Percentiles rank a stretch among this genome's conserved stretches.
Evolutionary conservation across 2,329 filamentous ascomycete genomes (phyloP).

Genomic region (Neonectria sp.): DNA sequence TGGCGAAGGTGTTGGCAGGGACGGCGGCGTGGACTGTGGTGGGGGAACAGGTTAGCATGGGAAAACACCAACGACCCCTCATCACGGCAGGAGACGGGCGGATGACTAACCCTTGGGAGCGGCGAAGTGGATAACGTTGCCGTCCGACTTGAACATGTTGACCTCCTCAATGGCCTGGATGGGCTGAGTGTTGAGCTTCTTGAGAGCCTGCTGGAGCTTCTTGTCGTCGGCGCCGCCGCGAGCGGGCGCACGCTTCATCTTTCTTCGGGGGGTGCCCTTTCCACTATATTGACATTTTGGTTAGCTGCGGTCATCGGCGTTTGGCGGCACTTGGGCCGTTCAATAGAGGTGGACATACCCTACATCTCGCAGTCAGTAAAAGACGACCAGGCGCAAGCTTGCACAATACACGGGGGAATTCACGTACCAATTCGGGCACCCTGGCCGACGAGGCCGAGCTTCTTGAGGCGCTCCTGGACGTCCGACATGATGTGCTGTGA

Average conservation of each 20-base stretch:
- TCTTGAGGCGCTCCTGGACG: slow-evolving; percentile 73
- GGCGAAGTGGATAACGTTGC: slow-evolving; percentile 99
- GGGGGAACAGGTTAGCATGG: slow-evolving; percentile 33
- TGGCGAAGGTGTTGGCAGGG: slow-evolving; percentile 98
- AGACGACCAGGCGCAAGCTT: slow-evolving; percentile 3
- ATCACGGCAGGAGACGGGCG: slow-evolving; percentile 28
- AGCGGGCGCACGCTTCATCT: slow-evolving; percentile 98
- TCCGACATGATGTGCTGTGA: slow-evolving; percentile 65
- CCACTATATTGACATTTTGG: slow-evolving; percentile 68
- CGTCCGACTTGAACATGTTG: slow-evolving; percentile 99
- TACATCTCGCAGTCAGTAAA: slow-evolving; percentile 42
- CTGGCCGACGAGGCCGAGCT: slow-evolving; percentile 60
- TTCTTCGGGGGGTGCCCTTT: slow-evolving; percentile 97
- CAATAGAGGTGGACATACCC: slow-evolving; percentile 54
- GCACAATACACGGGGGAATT: slow-evolving; percentile 28
- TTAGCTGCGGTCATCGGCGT: slow-evolving; percentile 48
- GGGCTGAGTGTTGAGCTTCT: slow-evolving; percentile 99
- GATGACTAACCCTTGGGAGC: slow-evolving; percentile 89
- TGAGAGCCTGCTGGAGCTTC: slow-evolving; percentile 97
- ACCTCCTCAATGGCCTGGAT: slow-evolving; percentile 99
- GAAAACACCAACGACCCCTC: slow-evolving; percentile 38
- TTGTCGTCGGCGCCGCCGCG: slow-evolving; percentile 97
- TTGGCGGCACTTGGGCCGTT: slow-evolving; percentile 31
- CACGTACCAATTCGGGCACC: slow-evolving; percentile 77
- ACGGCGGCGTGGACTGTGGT: slow-evolving; percentile 92